Evolutionary conservation across 257 asterid genomes (phyloP), one percentile per base, ranked within the genome.

Genomic region (Coffea canephora): DNA sequence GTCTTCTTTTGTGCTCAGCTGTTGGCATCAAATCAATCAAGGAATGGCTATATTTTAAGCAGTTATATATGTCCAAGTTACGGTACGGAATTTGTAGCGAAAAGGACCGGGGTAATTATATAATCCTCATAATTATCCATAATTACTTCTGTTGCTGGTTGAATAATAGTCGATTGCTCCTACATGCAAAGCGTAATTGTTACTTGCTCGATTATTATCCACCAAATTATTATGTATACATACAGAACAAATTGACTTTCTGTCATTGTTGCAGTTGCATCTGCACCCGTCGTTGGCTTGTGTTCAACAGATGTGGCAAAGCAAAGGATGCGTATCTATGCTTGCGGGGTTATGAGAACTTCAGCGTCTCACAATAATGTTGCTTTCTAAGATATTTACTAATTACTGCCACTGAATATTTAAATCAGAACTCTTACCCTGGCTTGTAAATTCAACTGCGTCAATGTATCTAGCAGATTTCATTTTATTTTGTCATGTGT

Each of bases 31-130:
- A 31, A 31, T 31, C 31, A 31, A 31, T 31, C 31, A 69, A 69
- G 7, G 21, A 61, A 55, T 79, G 78, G 71, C 55, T 69, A 65
- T 55, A 65, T 6, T 43, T 9, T 31, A 59, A 69, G 25, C 65
- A 69, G 18, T 4, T 31, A 31, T 31, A 31, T 39, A 59, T 27
- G 25, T 45, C 72, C 67, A 45, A 61, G 12, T 61, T 45, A 59
- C n/a, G 18, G 77, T 41, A 79, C 46, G 75, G 69, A 52, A 19
- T 69, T 79, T 55, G 23, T 52, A 25, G 82, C 27, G 71, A 45
- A 70, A 59, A 43, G 31, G 77, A 71, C 52, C 52, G 15, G 16
- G 31, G 13, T 21, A 23, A 71, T 45, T 71, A 49, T 21, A 11
- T 11, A 27, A 65, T 65, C 34, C 19, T 12, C 31, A 65, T 65